A percentile compares a stretch with the other conserved stretches of the same genome.
Conservation (phyloP, 805 yeast species). For the Lachancea meyersii region DNA sequence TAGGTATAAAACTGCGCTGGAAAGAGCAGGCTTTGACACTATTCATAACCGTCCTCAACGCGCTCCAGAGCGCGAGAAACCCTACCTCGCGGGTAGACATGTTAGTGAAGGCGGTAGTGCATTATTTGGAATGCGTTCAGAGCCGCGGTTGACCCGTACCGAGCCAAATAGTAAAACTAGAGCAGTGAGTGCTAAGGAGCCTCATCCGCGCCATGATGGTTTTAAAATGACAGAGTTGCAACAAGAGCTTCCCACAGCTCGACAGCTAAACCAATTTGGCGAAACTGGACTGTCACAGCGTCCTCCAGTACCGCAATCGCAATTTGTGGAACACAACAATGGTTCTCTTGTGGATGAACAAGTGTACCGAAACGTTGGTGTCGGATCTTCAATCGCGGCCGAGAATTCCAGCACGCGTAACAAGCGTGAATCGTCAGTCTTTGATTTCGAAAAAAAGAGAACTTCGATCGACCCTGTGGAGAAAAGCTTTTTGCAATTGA, state of each 20-base stretch:
- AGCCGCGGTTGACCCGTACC: background rate
- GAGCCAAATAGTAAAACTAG: background rate
- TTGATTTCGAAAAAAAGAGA: slow-evolving; percentile 6
- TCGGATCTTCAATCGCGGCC: background rate
- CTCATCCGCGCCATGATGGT: background rate
- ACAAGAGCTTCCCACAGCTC: background rate
- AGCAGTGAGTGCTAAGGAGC: slow-evolving; percentile 1
- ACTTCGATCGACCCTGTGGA: slow-evolving; percentile 25
- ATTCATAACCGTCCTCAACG: background rate
- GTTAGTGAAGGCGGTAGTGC: slow-evolving; percentile 4
- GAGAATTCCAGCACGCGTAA: background rate
- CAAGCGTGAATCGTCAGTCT: slow-evolving; percentile 2
- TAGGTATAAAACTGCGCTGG: slow-evolving; percentile 63
- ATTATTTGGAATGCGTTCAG: slow-evolving; percentile 1
- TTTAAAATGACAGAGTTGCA: background rate
- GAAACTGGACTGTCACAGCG: background rate
- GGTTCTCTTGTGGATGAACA: background rate
- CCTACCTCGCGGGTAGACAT: background rate
- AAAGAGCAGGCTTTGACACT: slow-evolving; percentile 76
- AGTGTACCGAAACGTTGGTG: background rate
- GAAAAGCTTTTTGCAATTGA: slow-evolving; percentile 28
- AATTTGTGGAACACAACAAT: background rate
- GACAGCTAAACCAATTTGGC: background rate
- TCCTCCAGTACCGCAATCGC: background rate
- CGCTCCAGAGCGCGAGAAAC: background rate